Evolutionary conservation across 768 basidiomycete species (phyloP), one percentile per base, ranked within the genome.

Genomic region (Lactifluus volemus): DNA sequence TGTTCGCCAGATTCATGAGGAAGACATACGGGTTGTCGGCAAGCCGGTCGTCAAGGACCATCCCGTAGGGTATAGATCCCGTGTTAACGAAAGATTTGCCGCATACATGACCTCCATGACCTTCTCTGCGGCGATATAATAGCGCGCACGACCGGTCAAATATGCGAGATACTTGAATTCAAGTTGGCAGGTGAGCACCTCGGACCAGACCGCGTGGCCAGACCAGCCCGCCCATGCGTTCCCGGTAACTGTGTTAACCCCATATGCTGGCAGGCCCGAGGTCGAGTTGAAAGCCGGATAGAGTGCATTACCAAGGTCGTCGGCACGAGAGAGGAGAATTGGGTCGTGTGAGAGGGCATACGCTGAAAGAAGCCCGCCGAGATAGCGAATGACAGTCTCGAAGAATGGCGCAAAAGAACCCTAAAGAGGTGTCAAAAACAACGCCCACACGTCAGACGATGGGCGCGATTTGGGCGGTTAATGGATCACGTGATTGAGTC

Each of bases 341-440:
- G 73, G 67, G 57, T 93, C 81, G 15, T 77, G 75, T 0, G 88
- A 84, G 1, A 97, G 75, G 5, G 92, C 85, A 67, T 93, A 87
- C 0, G 89, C 91, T 10, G 63, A 63, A 4, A 63, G 79, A 1
- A 95, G 76, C 6, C 94, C 95, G 3, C 93, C 94, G 88, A 98
- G 82, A 67, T 95, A 89, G 36, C 94, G 84, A 62, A 97, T 97
- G 45, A 88, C 83, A 0, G 92, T 95, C 75, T 95, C 89, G 89
- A 88, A 91, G 70, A 85, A 88, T 1, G 85, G 84, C 0, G 70
- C 75, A 64, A 70, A 72, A 65, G 71, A 66, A 59, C 52, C 41
- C 71, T 72, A 47, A 25, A 25, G 11, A 42, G n/a, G n/a, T 49
- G 30, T 49, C 10, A 11, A 30, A 25, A 2, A 17, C 8, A 25